phyloP scores from a whole-genome alignment of 1,284 basidiomycete genomes.

The Malassezia psittaci region DNA sequence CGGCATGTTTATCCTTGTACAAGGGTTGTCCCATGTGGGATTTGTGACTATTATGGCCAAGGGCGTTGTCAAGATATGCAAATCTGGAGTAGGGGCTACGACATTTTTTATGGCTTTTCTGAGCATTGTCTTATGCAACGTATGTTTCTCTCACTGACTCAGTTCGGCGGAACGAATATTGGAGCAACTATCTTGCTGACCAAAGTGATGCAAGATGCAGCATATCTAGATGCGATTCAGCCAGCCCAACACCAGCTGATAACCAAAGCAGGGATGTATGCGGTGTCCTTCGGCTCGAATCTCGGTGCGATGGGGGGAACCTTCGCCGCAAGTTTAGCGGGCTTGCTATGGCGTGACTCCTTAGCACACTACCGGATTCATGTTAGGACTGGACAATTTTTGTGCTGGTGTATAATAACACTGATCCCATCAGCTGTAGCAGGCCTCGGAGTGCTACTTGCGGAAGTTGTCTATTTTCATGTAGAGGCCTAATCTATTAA shows the following conservation, averaged over 20 bases:
- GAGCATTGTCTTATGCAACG: constrained; percentile 68
- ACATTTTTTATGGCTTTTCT: constrained; percentile 53
- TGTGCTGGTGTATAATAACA: constrained; percentile 59
- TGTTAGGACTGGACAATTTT: constrained; percentile 62
- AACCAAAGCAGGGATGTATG: constrained; percentile 51
- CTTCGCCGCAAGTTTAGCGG: constrained; percentile 79
- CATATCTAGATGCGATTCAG: constrained; percentile 16
- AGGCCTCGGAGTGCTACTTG: constrained; percentile 42
- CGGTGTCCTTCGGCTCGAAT: constrained; percentile 72
- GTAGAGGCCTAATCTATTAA: constrained; percentile 7
- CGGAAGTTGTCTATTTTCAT: constrained; percentile 35
- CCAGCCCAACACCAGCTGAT: constrained; percentile 18
- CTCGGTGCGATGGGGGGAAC: constrained; percentile 85
- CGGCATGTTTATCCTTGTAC: constrained; percentile 87
- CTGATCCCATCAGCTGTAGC: constrained; percentile 36
- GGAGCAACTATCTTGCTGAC: constrained; percentile 85
- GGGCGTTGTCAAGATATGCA: constrained; percentile 56
- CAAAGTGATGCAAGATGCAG: constrained; percentile 53
- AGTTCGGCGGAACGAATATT: constrained; percentile 78
- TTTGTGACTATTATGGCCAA: constrained; percentile 77
- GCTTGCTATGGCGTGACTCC: constrained; percentile 74
- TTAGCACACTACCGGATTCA: constrained; percentile 65
- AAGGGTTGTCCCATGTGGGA: constrained; percentile 69
- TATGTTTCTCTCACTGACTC: background rate
- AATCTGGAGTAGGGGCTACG: constrained; percentile 50